Percentiles rank a stretch among this genome's conserved stretches.
Conservation (phyloP, 1,139 yeast genomes). For the Saccharomyces hybrid region DNA sequence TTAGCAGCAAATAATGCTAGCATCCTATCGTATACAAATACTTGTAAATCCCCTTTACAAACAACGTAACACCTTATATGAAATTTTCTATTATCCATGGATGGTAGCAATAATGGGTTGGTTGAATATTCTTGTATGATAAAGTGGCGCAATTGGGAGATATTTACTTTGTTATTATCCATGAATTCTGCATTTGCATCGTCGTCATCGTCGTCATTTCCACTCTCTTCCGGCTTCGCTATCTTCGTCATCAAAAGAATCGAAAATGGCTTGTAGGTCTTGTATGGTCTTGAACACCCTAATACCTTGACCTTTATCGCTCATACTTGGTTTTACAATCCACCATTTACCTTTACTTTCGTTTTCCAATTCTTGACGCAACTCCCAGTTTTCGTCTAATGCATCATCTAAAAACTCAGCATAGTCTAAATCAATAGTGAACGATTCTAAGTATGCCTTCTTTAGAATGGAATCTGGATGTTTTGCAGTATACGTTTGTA, state of each 20-base stretch:
- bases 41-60: constrained; percentile 63
- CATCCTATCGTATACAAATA: constrained; percentile 71
- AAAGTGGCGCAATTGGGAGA: constrained; percentile 84
- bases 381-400: constrained; percentile 82
- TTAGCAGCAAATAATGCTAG: constrained; percentile 69
- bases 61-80: constrained; percentile 85
- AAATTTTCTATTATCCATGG: constrained; percentile 66
- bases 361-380: constrained; percentile 64
- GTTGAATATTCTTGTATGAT: constrained; percentile 73
- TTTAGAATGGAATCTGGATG: constrained; percentile 59
- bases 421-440: constrained; percentile 81
- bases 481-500: constrained; percentile 65
- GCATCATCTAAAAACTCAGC: constrained; percentile 94
- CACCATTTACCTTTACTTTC: constrained; percentile 59
- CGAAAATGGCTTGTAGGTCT: constrained; percentile 74
- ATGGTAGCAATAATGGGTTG: constrained; percentile 56
- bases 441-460: constrained; percentile 64
- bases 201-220: constrained; percentile 35
- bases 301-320: constrained; percentile 95
- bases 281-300: constrained; percentile 69
- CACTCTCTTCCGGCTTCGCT: constrained; percentile 50
- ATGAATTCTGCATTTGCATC: constrained; percentile 33
- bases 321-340: constrained; percentile 94
- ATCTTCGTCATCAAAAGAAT: constrained; percentile 69
- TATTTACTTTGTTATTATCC: constrained; percentile 48